These are phyloP conservation scores for Fusarium graminum DNA, from an alignment of 2,329 filamentous ascomycete species.

Conservation along the genomic window DNA sequence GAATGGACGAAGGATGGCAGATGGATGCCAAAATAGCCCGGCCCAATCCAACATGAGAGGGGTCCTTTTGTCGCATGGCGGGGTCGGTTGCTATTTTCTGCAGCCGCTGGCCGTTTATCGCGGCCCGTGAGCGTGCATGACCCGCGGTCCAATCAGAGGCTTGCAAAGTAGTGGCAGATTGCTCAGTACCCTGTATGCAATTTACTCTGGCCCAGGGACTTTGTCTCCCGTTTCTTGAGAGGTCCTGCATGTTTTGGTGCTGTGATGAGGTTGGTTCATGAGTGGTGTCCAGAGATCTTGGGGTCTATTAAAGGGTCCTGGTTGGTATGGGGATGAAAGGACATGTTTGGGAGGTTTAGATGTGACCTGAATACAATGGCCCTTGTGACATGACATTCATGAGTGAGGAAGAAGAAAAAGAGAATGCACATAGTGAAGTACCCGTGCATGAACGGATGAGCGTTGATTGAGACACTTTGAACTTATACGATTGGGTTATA, in stretches of 20 bases:
- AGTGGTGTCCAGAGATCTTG: slow-evolving; percentile 35
- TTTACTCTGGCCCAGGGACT: slow-evolving; percentile 20
- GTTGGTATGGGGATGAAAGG: slow-evolving; percentile 15
- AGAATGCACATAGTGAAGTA: neutral
- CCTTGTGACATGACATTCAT: neutral
- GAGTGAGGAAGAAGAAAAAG: neutral
- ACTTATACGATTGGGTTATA: neutral
- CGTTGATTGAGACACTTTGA: neutral
- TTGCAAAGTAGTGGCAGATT: slow-evolving; percentile 11
- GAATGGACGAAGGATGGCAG: neutral
- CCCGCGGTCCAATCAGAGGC: slow-evolving; percentile 35
- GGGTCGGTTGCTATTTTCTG: slow-evolving; percentile 47
- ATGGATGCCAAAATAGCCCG: slow-evolving; percentile 17
- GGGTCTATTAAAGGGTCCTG: slow-evolving; percentile 23
- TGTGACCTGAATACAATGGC: slow-evolving; percentile 5
- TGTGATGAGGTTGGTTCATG: slow-evolving; percentile 29
- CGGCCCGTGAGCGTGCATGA: slow-evolving; percentile 39
- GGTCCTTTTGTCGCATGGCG: slow-evolving; percentile 16
- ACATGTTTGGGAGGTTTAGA: slow-evolving; percentile 11
- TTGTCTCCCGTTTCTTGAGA: slow-evolving; percentile 36
- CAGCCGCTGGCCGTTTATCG: slow-evolving; percentile 47
- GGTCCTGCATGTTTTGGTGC: slow-evolving; percentile 28
- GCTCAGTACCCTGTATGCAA: slow-evolving; percentile 20
- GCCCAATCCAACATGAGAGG: slow-evolving; percentile 20
- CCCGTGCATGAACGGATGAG: neutral